Evolutionary conservation across 495 filamentous ascomycete species (phyloP).

Genomic region (Lasiosphaeria ovina): DNA sequence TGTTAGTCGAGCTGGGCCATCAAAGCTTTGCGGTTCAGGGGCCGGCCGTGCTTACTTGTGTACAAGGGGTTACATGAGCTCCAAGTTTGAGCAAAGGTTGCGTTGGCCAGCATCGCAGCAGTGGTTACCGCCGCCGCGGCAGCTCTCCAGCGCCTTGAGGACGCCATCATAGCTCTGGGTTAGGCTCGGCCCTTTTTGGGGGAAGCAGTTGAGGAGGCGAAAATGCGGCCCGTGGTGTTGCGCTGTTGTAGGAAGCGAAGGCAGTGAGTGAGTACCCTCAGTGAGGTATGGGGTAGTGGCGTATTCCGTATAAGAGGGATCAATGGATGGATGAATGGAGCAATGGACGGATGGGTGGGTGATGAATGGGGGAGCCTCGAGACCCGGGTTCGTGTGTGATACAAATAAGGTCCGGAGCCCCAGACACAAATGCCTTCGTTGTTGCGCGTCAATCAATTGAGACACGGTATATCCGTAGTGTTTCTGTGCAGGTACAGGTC

Average conservation of each 20-base stretch:
- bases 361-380: not conserved
- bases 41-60: conserved; percentile 19
- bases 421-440: not conserved
- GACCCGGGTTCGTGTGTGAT: not conserved
- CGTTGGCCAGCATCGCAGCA: conserved; percentile 16
- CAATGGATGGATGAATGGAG: not conserved
- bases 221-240: not conserved
- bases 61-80: conserved; percentile 33
- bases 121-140: conserved; percentile 15
- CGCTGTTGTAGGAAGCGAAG: too few species aligned
- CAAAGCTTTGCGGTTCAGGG: not conserved
- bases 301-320: not conserved
- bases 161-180: conserved; percentile 12
- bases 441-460: too few species aligned
- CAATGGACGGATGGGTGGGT: not conserved
- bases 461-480: too few species aligned
- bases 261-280: too few species aligned
- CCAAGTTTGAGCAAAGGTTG: conserved; percentile 31
- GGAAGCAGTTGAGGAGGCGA: not conserved
- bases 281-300: not conserved
- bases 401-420: conserved; percentile 1
- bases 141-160: conserved; percentile 20
- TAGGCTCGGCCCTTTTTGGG: not conserved
- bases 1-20: conserved; percentile 5
- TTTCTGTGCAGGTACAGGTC: not conserved